These are phyloP conservation scores for Apiotrichum laibachii DNA, from an alignment of 1,284 basidiomycete genomes.

Conservation along the genomic window DNA sequence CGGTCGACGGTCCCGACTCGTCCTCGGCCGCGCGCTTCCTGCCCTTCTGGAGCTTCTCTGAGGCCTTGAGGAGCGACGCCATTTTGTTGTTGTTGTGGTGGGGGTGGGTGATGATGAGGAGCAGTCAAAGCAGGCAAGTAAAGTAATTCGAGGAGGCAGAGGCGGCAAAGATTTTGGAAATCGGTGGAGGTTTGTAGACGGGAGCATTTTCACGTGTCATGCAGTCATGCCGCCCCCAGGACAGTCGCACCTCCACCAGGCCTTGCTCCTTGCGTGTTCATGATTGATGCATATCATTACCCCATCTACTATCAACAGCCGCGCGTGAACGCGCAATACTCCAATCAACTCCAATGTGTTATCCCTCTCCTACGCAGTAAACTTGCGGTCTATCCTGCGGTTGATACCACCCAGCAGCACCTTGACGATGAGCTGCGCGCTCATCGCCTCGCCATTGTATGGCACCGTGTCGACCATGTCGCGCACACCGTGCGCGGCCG, in stretches of 20 bases:
- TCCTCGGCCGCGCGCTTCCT: slow-evolving; percentile 24
- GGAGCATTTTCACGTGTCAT: not conserved
- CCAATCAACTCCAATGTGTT: not conserved
- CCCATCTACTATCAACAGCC: too few species aligned
- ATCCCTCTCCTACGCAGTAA: not conserved
- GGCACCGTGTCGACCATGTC: slow-evolving; percentile 49
- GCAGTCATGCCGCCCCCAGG: too few species aligned
- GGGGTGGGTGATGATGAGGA: not conserved
- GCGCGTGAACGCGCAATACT: not conserved
- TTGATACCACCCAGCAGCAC: slow-evolving; percentile 47
- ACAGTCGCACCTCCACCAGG: too few species aligned
- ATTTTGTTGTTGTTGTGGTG: slow-evolving; percentile 9
- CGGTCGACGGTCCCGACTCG: slow-evolving; percentile 9
- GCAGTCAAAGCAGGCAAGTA: not conserved
- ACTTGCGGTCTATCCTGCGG: slow-evolving; percentile 32
- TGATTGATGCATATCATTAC: too few species aligned
- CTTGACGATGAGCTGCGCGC: slow-evolving; percentile 40
- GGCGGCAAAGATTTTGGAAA: not conserved
- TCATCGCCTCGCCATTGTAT: slow-evolving; percentile 35
- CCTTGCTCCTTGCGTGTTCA: too few species aligned
- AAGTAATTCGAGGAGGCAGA: not conserved
- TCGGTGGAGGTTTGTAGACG: slow-evolving; percentile 1
- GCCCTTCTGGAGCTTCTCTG: slow-evolving; percentile 16
- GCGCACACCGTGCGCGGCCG: slow-evolving; percentile 34
- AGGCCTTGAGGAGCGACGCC: slow-evolving; percentile 23